phyloP scores from a whole-genome alignment of 257 asterid species.

The Henckelia pumila region DNA sequence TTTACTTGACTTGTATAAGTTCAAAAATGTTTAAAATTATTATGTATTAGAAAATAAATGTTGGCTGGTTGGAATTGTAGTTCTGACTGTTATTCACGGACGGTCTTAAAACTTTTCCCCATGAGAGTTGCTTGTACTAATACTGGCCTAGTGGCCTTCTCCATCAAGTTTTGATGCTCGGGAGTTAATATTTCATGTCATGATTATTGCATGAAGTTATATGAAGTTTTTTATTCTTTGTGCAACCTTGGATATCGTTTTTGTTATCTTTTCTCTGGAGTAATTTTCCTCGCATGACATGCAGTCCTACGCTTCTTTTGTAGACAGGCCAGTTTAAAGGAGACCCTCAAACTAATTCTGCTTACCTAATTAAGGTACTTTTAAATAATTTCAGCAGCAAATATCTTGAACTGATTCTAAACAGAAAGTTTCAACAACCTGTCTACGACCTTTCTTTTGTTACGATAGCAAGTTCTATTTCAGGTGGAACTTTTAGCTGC shows the following conservation, averaged over 20 bases:
- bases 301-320: constrained; percentile 84
- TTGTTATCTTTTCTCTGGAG: constrained; percentile 35
- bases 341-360: constrained; percentile 43
- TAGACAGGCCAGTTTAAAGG: constrained; percentile 55
- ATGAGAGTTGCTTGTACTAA: background rate
- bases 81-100: background rate
- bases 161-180: constrained; percentile 6
- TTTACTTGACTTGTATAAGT: background rate
- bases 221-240: background rate
- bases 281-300: constrained; percentile 73
- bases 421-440: background rate
- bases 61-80: constrained; percentile 10
- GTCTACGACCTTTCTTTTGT: constrained; percentile 4
- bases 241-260: constrained; percentile 23
- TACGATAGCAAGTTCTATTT: constrained; percentile 27
- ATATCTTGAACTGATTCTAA: constrained; percentile 21
- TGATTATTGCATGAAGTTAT: constrained; percentile 18
- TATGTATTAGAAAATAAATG: background rate
- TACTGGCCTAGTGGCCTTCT: constrained; percentile 18
- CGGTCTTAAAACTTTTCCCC: background rate
- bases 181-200: constrained; percentile 10
- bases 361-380: constrained; percentile 73
- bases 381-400: constrained; percentile 1
- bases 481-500: constrained; percentile 96
- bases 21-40: background rate